phyloP scores from a whole-genome alignment of 2,329 filamentous ascomycete genomes.

The Ophiostoma sp. region DNA sequence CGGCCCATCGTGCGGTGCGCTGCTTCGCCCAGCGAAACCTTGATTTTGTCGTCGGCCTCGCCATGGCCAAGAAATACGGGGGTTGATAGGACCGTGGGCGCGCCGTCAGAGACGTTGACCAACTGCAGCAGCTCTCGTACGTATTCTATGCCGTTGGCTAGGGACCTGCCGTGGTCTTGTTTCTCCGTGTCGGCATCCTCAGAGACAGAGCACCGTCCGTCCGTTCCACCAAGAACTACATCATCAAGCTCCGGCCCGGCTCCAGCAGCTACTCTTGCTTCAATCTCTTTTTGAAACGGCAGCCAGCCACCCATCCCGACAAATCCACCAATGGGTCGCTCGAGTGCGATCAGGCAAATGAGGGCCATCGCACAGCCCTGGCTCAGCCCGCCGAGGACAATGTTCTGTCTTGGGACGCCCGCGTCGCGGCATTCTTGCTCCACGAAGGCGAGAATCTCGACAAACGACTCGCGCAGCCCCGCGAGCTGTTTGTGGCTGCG shows the following conservation, averaged over 20 bases:
- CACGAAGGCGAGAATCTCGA: conserved; percentile 38
- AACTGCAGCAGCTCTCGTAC: conserved; percentile 14
- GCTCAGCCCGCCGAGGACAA: conserved; percentile 48
- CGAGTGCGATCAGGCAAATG: conserved; percentile 4
- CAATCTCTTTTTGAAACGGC: conserved; percentile 36
- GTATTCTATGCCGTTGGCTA: background rate
- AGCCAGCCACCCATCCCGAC: conserved; percentile 25
- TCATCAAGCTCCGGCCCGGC: background rate
- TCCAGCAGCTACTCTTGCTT: conserved; percentile 35
- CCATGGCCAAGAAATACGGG: conserved; percentile 50
- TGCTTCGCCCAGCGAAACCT: conserved; percentile 36
- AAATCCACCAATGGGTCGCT: conserved; percentile 22
- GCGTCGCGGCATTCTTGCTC: background rate
- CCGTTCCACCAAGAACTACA: background rate
- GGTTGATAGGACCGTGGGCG: conserved; percentile 32
- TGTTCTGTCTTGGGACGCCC: conserved; percentile 38
- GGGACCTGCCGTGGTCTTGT: background rate
- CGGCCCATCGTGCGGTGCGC: conserved; percentile 36
- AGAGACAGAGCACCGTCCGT: background rate
- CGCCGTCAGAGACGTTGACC: conserved; percentile 3
- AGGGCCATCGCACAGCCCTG: conserved; percentile 21
- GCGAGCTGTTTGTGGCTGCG: conserved; percentile 45
- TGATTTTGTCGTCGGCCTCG: conserved; percentile 42
- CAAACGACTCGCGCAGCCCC: conserved; percentile 46
- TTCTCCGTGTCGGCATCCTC: background rate